Base-by-base conservation (phyloP, 2,329 filamentous ascomycete species). In the Pseudogymnoascus sp. region DNA sequence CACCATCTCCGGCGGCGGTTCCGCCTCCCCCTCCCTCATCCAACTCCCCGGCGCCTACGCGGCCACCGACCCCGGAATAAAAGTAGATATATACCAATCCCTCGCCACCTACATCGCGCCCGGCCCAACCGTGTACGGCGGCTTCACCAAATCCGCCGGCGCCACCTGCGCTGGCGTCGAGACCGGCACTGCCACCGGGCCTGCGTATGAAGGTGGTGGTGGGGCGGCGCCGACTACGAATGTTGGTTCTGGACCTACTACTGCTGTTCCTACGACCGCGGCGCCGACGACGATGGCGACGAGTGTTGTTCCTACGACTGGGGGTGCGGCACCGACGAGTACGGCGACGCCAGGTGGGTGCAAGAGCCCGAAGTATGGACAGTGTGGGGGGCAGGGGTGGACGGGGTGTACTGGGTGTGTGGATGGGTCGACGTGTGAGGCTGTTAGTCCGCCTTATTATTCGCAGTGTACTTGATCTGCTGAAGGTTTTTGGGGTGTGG, bases 11-110 rank as follows among this genome's bases (percentile, higher is more conserved):
- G 76, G 76, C 23, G 75, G 70, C 11, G 77, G 75, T 3, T 56
- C 72, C 46, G 70, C 74, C 16, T 9, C 40, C 42, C 42, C 42
- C 18, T 11, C 5, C 3, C 42, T 46, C 61, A 77, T 78, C 40
- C 74, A 75, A 65, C 77, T 81, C 67, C 79, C 78, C 0, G 78
- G 78, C 14, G 73, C 77, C 3, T 81, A 80, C 71, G 77, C 72
- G 42, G 72, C 75, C 6, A 74, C 64, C 61, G 77, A 80, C 69
- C 75, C 77, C 1, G 78, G 78, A 31, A 78, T 80, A 68, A 53
- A 69, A 5, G 69, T 71, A 31, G 67, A 72, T 56, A 70, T 76
- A 61, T 78, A 76, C 67, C 69, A 66, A 12, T 34, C 66, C 2
- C 65, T 67, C 49, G 66, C 67, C 5, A 63, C 68, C 4, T 73